Conservation (phyloP, 2,329 filamentous ascomycete genomes). For the Metarhizium humberi region DNA sequence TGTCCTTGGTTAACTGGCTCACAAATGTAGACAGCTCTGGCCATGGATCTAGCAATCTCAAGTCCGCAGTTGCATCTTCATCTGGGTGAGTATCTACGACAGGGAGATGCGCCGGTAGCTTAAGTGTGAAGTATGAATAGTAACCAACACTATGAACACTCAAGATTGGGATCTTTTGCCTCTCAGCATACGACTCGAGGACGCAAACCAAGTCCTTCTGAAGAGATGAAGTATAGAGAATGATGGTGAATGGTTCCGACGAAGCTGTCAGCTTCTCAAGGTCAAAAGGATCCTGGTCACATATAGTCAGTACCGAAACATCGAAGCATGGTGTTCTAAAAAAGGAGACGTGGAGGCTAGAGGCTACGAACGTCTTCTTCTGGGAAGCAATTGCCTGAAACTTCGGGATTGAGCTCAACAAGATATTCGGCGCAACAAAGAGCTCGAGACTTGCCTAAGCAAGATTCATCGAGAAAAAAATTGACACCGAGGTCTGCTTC, state of each 20-base stretch:
- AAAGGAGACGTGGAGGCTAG: neutral
- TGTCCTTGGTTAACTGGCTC: slow-evolving; percentile 53
- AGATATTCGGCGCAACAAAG: slow-evolving; percentile 69
- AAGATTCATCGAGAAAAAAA: slow-evolving; percentile 83
- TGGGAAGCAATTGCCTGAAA: slow-evolving; percentile 63
- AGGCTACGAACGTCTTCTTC: slow-evolving; percentile 24
- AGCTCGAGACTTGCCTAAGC: slow-evolving; percentile 68
- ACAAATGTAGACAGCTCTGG: slow-evolving; percentile 65
- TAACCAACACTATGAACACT: slow-evolving; percentile 86
- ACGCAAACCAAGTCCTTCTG: slow-evolving; percentile 30
- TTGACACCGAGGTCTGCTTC: slow-evolving; percentile 87
- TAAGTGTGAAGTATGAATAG: slow-evolving; percentile 79
- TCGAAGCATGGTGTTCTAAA: neutral
- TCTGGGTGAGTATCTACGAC: slow-evolving; percentile 96
- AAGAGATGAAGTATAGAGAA: slow-evolving; percentile 46
- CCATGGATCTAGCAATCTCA: slow-evolving; percentile 81
- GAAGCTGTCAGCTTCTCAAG: slow-evolving; percentile 31
- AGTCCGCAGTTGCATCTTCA: slow-evolving; percentile 71
- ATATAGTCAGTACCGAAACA: neutral
- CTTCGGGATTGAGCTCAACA: slow-evolving; percentile 86
- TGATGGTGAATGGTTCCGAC: slow-evolving; percentile 38
- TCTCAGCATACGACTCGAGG: slow-evolving; percentile 37
- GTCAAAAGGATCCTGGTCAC: slow-evolving; percentile 18
- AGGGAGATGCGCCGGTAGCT: slow-evolving; percentile 70
- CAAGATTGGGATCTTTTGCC: slow-evolving; percentile 62